These are phyloP conservation scores for Boletus coccyginus DNA, from an alignment of 768 basidiomycete genomes.

Conservation along the genomic window DNA sequence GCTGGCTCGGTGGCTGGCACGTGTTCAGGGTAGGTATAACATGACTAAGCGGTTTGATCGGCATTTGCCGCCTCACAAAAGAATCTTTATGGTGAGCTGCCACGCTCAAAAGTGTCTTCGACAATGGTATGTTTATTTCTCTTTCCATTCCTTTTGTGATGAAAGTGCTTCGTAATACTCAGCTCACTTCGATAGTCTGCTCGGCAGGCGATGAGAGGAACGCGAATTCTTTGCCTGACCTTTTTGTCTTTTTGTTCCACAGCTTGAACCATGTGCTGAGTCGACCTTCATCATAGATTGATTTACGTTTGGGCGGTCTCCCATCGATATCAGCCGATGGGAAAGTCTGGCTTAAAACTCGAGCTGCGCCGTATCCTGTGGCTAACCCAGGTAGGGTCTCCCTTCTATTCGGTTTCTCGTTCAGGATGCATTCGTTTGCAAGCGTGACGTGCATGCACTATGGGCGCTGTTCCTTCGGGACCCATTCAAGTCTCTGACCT, in stretches of 20 bases:
- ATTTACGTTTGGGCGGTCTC: not conserved
- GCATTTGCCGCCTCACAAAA: not conserved
- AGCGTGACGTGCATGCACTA: constrained; percentile 58
- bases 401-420: not conserved
- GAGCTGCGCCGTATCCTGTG: too few relatives aligned
- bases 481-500: constrained; percentile 81
- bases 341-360: too few relatives aligned
- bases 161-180: constrained; percentile 45
- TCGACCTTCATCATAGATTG: not conserved
- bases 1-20: constrained; percentile 19
- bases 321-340: not conserved
- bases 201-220: constrained; percentile 52
- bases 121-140: constrained; percentile 4
- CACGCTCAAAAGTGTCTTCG: not conserved
- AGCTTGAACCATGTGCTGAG: constrained; percentile 2
- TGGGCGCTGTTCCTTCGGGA: constrained; percentile 66
- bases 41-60: not conserved
- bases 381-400: constrained; percentile 14
- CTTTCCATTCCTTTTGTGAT: constrained; percentile 14
- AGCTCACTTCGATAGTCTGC: constrained; percentile 65
- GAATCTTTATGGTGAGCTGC: too few relatives aligned
- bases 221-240: constrained; percentile 40
- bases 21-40: constrained; percentile 24
- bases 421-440: constrained; percentile 49
- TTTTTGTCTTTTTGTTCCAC: constrained; percentile 1